Conservation (phyloP, 2,329 filamentous ascomycete species). For the Uncinocarpus reesii region DNA sequence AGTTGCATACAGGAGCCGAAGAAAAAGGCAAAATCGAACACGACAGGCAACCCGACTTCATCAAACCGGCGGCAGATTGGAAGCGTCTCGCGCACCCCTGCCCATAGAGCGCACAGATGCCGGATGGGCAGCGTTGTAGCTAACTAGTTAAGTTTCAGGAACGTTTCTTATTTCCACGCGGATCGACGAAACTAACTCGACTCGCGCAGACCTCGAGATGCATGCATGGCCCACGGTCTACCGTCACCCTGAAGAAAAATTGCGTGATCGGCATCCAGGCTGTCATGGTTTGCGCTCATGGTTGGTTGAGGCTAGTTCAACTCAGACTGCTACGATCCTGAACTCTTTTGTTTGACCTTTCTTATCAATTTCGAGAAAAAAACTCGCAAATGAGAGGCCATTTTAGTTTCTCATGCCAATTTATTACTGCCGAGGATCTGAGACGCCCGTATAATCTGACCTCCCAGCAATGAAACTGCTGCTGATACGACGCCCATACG, state of each 20-base stretch:
- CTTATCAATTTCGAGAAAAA: too few relatives aligned
- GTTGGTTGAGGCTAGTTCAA: neutral
- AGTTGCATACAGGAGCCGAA: neutral
- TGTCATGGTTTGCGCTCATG: neutral
- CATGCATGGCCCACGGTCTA: neutral
- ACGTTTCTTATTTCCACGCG: constrained; percentile 13
- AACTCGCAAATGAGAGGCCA: too few relatives aligned
- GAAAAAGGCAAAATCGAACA: neutral
- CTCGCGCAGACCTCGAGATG: neutral
- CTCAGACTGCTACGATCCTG: neutral
- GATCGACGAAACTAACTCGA: constrained; percentile 7
- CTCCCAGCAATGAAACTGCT: constrained; percentile 4
- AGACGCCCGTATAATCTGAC: constrained; percentile 4
- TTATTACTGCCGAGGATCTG: constrained; percentile 7
- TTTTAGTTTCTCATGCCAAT: too few relatives aligned
- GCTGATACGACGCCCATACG: constrained; percentile 6
- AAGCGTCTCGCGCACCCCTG: neutral
- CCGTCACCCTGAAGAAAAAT: constrained; percentile 13
- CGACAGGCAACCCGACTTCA: too few relatives aligned
- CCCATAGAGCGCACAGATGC: constrained; percentile 5
- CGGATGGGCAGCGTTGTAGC: neutral
- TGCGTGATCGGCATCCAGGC: constrained; percentile 11
- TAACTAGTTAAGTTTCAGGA: constrained; percentile 7
- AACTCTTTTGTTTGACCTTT: too few relatives aligned
- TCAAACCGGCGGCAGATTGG: neutral